Conservation (phyloP, 306 rosid species). For the Datisca glomerata region DNA sequence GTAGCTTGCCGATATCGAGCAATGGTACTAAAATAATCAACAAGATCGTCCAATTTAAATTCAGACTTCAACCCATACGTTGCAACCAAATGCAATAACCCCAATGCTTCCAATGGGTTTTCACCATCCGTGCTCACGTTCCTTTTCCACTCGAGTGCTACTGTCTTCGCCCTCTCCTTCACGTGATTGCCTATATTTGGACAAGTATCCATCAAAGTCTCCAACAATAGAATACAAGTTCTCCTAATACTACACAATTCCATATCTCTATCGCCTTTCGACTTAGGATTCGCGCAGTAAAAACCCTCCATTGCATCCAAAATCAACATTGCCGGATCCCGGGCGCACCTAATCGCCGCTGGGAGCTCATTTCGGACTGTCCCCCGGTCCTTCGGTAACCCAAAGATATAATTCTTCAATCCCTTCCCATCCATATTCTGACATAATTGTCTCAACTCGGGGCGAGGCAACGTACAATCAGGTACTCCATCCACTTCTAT, state of each 20-base stretch:
- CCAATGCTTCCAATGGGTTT: slow-evolving; percentile 30
- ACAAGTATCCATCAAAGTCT: slow-evolving; percentile 24
- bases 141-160: slow-evolving; percentile 43
- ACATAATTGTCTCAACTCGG: slow-evolving; percentile 31
- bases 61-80: slow-evolving; percentile 42
- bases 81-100: slow-evolving; percentile 46
- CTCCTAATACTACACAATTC: slow-evolving; percentile 27
- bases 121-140: slow-evolving; percentile 18
- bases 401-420: slow-evolving; percentile 32
- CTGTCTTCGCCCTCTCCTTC: slow-evolving; percentile 34
- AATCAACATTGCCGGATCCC: slow-evolving; percentile 41
- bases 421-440: slow-evolving; percentile 56
- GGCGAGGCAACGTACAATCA: slow-evolving; percentile 19
- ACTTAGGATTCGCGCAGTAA: slow-evolving; percentile 5
- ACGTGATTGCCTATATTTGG: slow-evolving; percentile 25
- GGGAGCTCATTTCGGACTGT: slow-evolving; percentile 37
- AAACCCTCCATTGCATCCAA: slow-evolving; percentile 54
- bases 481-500: not conserved
- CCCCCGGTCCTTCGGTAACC: slow-evolving; percentile 18
- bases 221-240: slow-evolving; percentile 44
- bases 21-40: slow-evolving; percentile 23
- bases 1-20: slow-evolving; percentile 31
- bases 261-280: slow-evolving; percentile 9
- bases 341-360: slow-evolving; percentile 28
- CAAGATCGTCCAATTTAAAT: slow-evolving; percentile 40